Percentiles rank a stretch among this genome's conserved stretches.
These are phyloP conservation scores for Lasiosphaeria ovina DNA, from an alignment of 495 filamentous ascomycete genomes.

Conservation along the genomic window DNA sequence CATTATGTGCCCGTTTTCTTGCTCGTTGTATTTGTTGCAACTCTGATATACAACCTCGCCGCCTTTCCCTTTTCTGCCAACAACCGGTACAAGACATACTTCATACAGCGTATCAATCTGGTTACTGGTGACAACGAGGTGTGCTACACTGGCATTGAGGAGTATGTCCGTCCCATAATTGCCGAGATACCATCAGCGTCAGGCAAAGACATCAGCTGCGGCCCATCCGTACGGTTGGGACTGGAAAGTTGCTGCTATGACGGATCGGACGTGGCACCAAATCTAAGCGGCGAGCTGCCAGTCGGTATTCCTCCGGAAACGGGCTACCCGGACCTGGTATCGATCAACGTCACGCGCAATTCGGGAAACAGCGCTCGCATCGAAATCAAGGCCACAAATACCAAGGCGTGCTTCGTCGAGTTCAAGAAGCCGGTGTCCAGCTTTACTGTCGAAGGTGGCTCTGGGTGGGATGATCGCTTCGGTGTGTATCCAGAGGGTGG, in stretches of 20 bases:
- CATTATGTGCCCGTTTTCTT: slow-evolving; percentile 78
- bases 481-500: slow-evolving; percentile 60
- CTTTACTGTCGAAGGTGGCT: slow-evolving; percentile 28
- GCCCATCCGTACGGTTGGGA: slow-evolving; percentile 35
- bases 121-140: slow-evolving; percentile 67
- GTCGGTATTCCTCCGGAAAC: slow-evolving; percentile 16
- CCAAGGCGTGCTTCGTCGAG: slow-evolving; percentile 34
- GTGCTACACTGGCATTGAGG: slow-evolving; percentile 67
- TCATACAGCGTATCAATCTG: slow-evolving; percentile 77
- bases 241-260: slow-evolving; percentile 68
- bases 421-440: slow-evolving; percentile 30
- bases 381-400: slow-evolving; percentile 29
- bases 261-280: slow-evolving; percentile 56
- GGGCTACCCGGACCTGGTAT: slow-evolving; percentile 20
- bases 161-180: slow-evolving; percentile 67
- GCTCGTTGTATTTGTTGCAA: slow-evolving; percentile 69
- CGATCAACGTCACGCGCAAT: slow-evolving; percentile 26
- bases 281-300: slow-evolving; percentile 45
- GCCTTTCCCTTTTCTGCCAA: slow-evolving; percentile 85
- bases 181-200: slow-evolving; percentile 66
- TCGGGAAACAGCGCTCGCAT: slow-evolving; percentile 23
- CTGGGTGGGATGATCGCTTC: slow-evolving; percentile 63
- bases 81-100: slow-evolving; percentile 81
- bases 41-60: slow-evolving; percentile 79
- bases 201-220: slow-evolving; percentile 56